Percentiles rank a stretch among this genome's conserved stretches.
Conservation (phyloP, 2,329 filamentous ascomycete genomes). For the Aspergillus sergii region DNA sequence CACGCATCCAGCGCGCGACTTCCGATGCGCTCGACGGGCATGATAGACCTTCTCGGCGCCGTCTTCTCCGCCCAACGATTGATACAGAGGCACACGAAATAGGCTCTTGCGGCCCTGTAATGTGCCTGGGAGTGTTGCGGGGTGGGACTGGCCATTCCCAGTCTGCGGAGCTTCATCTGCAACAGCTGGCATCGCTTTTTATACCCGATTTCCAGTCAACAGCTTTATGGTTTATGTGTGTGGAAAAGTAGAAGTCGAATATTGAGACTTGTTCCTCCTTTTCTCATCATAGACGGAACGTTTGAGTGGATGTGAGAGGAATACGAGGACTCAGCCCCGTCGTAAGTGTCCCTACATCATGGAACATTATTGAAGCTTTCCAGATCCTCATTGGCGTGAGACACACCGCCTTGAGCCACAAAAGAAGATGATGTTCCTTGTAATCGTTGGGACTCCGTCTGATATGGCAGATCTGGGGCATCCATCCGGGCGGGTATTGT, state of each 20-base stretch:
- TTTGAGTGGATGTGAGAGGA: neutral
- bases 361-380: neutral
- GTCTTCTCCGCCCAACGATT: conserved; percentile 2
- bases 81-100: conserved; percentile 29
- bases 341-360: neutral
- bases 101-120: conserved; percentile 28
- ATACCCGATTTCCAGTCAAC: neutral
- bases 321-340: neutral
- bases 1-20: conserved; percentile 37
- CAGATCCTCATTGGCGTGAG: neutral
- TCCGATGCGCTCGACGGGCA: conserved; percentile 36
- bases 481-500: neutral
- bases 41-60: conserved; percentile 26
- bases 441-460: too few relatives aligned
- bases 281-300: neutral
- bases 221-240: neutral
- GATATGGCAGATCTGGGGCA: neutral
- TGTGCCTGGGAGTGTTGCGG: conserved; percentile 5
- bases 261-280: neutral
- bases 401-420: neutral
- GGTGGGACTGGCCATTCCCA: neutral
- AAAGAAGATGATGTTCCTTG: neutral
- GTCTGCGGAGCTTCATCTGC: neutral
- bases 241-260: neutral
- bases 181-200: conserved; percentile 5